Percentiles rank a stretch among this genome's conserved stretches.
phyloP scores from a whole-genome alignment of 495 filamentous ascomycete genomes.

The Neurospora africana region DNA sequence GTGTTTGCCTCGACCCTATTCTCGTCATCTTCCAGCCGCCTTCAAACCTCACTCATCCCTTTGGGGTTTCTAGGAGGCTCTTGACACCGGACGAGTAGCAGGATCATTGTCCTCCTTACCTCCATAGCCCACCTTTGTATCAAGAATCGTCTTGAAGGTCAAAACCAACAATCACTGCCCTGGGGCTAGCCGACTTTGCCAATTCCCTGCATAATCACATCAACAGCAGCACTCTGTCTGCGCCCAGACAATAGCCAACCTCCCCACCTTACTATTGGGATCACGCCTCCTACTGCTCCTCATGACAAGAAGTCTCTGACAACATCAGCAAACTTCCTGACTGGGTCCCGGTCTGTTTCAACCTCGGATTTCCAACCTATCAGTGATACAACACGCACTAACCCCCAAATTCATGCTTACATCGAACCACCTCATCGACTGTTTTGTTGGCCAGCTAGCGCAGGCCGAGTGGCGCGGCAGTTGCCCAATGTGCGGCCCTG shows the following conservation, averaged over 20 bases:
- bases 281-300: neutral
- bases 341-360: neutral
- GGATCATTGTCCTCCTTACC: neutral
- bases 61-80: neutral
- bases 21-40: neutral
- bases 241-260: neutral
- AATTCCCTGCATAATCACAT: neutral
- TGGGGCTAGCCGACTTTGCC: neutral
- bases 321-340: neutral
- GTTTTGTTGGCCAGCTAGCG: neutral
- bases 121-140: neutral
- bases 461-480: neutral
- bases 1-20: neutral
- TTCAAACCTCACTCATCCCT: neutral
- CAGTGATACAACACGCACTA: neutral
- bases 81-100: neutral
- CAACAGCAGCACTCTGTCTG: neutral
- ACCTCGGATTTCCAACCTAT: neutral
- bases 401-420: neutral
- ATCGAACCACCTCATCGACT: neutral
- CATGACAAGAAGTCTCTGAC: neutral
- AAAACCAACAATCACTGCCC: neutral
- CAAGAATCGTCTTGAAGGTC: neutral
- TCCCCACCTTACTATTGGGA: neutral
- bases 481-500: neutral